Evolutionary conservation across 2,329 filamentous ascomycete species (phyloP).

Genomic region (Hymenoscyphus occultus): DNA sequence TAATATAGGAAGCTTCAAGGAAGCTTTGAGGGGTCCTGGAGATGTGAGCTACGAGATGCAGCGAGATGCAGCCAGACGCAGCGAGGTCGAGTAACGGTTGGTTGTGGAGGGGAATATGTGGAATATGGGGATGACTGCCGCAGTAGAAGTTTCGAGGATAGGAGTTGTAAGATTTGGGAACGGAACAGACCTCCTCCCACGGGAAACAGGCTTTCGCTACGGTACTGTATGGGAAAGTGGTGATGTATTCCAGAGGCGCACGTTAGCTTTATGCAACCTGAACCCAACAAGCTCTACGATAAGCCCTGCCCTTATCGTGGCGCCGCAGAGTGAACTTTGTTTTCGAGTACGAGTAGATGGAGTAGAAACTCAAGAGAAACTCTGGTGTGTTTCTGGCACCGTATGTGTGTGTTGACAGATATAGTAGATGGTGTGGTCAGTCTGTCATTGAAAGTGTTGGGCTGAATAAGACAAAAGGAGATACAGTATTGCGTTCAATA

Average conservation of each 20-base stretch:
- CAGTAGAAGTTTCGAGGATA: neutral
- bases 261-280: neutral
- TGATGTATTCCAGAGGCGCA: slow-evolving; percentile 1
- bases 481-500: neutral
- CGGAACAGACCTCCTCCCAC: neutral
- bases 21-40: slow-evolving; percentile 1
- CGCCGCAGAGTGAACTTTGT: too few relatives aligned
- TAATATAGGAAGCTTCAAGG: slow-evolving; percentile 1
- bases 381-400: too few relatives aligned
- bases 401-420: too few relatives aligned
- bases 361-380: too few relatives aligned
- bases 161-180: neutral
- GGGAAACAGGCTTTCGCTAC: neutral
- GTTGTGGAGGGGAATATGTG: neutral
- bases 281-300: too few relatives aligned
- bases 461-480: neutral
- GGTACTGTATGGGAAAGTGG: neutral
- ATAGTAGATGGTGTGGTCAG: too few relatives aligned
- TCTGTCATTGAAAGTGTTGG: too few relatives aligned
- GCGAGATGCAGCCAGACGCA: neutral
- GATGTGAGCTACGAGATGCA: neutral
- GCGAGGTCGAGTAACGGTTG: neutral
- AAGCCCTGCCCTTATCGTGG: too few relatives aligned
- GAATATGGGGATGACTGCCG: neutral
- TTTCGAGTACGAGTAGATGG: too few relatives aligned